Base-by-base conservation (phyloP, 441 rosid species). In the Melastoma candidum region DNA sequence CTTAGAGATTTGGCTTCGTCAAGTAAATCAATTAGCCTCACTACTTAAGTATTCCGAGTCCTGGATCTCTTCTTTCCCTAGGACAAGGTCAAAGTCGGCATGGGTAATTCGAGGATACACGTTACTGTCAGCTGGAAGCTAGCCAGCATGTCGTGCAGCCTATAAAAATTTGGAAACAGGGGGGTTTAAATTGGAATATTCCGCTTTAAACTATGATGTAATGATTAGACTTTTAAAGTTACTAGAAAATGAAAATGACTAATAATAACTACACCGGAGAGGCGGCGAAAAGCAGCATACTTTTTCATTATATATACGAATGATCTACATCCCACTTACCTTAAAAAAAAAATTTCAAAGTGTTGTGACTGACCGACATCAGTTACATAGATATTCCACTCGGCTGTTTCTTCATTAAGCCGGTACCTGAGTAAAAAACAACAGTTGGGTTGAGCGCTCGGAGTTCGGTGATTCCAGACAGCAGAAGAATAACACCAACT, bases 291-390 rank as follows among this genome's bases (percentile, higher is more conserved):
- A 17, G 22, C 22, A 17, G 22, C 22, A 17, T 17, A 17, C 22
- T 17, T 17, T 17, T 17, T 17, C 22, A 17, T 17, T 17, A 17
- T 17, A 17, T 17, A 17, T 17, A 17, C 22, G 22, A 17, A 29
- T 29, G 36, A 3, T 6, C 44, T 65, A 85, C 98, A 55, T 29
- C 67, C 62, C 49, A 60, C 87, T 45, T 65, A 85, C 98, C 63
- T 78, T 85, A 78, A 90, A 90, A 26, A 87, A 56, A 96, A 85
- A 17, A 17, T 90, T 56, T 80, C 78, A 59, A 87, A 90, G 61
- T 90, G 98, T 64, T 78, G 85, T 66, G 87, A 85, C 75, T 92
- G 98, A 57, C 97, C 98, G 57, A 78, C 94, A 82, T 92, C 98
- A 29, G 98, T 92, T 43, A 88, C 84, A 71, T 92, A 92, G 57